Conservation (phyloP, 768 basidiomycete species). For the Lyophyllum shimeji region DNA sequence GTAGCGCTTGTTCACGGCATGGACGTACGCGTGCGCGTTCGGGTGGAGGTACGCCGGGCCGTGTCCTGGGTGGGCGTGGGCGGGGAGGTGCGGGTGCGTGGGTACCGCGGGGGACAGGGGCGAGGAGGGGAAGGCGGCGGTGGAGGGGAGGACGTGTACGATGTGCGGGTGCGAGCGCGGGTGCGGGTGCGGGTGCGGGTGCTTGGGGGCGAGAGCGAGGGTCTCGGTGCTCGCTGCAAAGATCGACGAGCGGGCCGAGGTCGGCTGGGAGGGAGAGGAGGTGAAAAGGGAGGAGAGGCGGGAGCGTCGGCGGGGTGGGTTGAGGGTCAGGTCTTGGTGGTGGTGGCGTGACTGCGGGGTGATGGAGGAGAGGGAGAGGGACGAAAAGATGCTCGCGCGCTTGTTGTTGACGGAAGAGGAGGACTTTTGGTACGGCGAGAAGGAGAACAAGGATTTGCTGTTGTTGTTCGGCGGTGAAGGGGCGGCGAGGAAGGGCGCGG, state of each 20-base stretch:
- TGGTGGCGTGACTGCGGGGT: no score
- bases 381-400: conserved; percentile 6
- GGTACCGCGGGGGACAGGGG: background rate
- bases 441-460: no score
- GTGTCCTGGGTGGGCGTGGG: background rate
- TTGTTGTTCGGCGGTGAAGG: background rate
- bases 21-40: no score
- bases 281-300: conserved; percentile 14
- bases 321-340: no score
- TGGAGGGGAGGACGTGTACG: conserved; percentile 24
- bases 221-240: conserved; percentile 7
- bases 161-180: conserved; percentile 10
- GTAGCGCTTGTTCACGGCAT: no score
- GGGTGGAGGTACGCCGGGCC: no score
- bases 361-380: conserved; percentile 10
- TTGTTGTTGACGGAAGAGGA: background rate
- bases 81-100: background rate
- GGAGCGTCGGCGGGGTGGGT: conserved; percentile 3
- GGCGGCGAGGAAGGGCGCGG: conserved; percentile 33
- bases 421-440: background rate
- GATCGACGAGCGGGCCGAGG: background rate
- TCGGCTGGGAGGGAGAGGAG: background rate
- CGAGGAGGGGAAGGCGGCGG: background rate
- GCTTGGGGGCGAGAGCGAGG: background rate
- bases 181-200: background rate